Base-by-base conservation (phyloP, 768 basidiomycete species). In the Melanogaster broomeanus region DNA sequence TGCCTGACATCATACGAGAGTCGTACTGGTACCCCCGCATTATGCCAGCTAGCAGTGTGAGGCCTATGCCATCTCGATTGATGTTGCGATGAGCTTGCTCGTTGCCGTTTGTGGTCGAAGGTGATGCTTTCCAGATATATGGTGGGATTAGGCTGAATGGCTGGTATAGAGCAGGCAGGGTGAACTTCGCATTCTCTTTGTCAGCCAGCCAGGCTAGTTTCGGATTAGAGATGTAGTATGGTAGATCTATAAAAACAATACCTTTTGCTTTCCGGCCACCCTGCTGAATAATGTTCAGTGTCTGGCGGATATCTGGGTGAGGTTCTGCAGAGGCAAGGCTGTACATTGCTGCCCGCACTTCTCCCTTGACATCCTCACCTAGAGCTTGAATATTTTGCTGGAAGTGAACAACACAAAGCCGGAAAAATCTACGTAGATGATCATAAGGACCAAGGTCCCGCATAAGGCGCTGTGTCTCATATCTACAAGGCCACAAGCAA, bases 71-170 rank as follows among this genome's bases (percentile, higher is more conserved):
- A 51, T 57, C 43, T 4, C 21, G 11, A 42, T 57, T 57, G 1
- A 57, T 33, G 2, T 45, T 51, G 0, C 27, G 2, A n/a, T 57
- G 56, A 2, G 49, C 48, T 30, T 57, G 56, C 8, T 54, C 39
- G 35, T 57, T 57, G 0, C 53, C 41, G 13, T 57, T 57, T 25
- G 53, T 57, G 16, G 49, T 56, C 22, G 50, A 27, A 27, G 50
- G 55, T 0, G 13, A 49, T 2, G 55, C 55, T 3, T 48, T 48
- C 50, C 50, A 52, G 0, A 52, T 34, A 1, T 31, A 15, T 3
- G 13, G 1, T 0, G 47, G 55, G 1, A 56, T 56, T 1, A 56
- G 21, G 25, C 55, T 56, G 0, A 4, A 2, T 13, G 53, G 49
- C 3, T 37, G 24, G 10, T 55, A 55, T 0, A 55, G 34, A 24